Base-by-base conservation (phyloP, 441 rosid species). In the Biscutella laevigata region DNA sequence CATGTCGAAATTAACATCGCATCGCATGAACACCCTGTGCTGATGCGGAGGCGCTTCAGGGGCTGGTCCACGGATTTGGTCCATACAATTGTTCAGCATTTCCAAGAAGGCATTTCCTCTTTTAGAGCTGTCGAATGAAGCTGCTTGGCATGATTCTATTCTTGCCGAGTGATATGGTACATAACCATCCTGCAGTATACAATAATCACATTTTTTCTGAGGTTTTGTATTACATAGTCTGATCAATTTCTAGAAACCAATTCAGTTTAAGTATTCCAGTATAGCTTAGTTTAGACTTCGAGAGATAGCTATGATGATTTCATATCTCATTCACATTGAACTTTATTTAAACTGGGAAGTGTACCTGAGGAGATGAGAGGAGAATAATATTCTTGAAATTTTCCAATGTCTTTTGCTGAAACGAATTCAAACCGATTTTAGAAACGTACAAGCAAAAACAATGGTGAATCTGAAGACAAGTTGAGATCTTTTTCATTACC, bases 161-260 rank as follows among this genome's bases (percentile, higher is more conserved):
- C 96, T 71, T 20, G 98, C 96, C 2, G 98, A 91, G 68, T 91
- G 96, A 66, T 91, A 81, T 4, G 98, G 98, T 66, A 91, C 87
- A 72, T 91, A 87, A 33, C 95, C 95, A 53, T 91, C 98, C 96
- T 90, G 79, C 35, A 38, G 17, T 11, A 27, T 2, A 17, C 4
- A 49, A 40, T 21, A n/a, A 1, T 46, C 32, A 30, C 24, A 28
- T 9, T 6, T 21, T 43, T 22, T 4, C 4, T 13, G 9, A 22
- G 20, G 28, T n/a, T 8, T 20, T 7, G 7, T 4, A 16, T 44
- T 7, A 0, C 36, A 4, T 10, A 29, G 19, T n/a, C 46, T n/a
- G 46, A 22, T 43, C 4, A 12, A 10, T 10, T 39, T 5, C 7
- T 4, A 9, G 26, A 19, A 39, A 19, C 26, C n/a, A n/a, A n/a